phyloP scores from a whole-genome alignment of 78 protist genomes.

The Anaeramoeba ignava region DNA sequence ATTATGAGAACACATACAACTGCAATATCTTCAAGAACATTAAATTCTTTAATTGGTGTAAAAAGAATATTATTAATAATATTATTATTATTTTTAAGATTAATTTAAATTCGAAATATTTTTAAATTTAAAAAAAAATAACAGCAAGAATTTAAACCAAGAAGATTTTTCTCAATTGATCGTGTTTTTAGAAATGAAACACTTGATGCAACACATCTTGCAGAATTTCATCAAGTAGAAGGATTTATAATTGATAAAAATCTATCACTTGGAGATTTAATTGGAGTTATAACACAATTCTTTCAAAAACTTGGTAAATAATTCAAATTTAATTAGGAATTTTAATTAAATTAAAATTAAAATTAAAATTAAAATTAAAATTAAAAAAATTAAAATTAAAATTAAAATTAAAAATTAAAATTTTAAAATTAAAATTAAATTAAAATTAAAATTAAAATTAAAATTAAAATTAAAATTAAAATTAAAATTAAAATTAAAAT shows the following conservation, averaged over 20 bases:
- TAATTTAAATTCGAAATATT: background rate
- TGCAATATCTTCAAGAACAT: slow-evolving; percentile 76
- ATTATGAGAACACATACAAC: slow-evolving; percentile 97
- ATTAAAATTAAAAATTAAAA: too few species aligned
- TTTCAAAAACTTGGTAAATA: slow-evolving; percentile 56
- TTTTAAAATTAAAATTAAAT: too few species aligned
- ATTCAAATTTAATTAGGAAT: too few species aligned
- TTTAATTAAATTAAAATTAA: too few species aligned
- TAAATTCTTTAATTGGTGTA: background rate
- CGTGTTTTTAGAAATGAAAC: slow-evolving; percentile 98
- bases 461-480: too few species aligned
- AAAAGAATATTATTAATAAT: background rate
- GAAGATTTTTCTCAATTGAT: slow-evolving; percentile 91
- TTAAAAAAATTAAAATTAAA: too few species aligned
- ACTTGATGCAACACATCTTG: slow-evolving; percentile 93
- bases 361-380: too few species aligned
- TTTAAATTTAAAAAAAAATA: background rate
- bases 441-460: too few species aligned
- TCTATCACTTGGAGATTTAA: slow-evolving; percentile 78
- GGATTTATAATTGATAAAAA: slow-evolving; percentile 81
- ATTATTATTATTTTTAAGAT: background rate
- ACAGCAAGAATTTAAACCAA: slow-evolving; percentile 48
- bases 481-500: too few species aligned
- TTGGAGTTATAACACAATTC: slow-evolving; percentile 78
- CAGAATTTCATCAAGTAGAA: slow-evolving; percentile 98